Percentiles rank a stretch among this genome's conserved stretches.
These are phyloP conservation scores for Ligustrum vulgare DNA, from an alignment of 257 asterid genomes.

Conservation along the genomic window DNA sequence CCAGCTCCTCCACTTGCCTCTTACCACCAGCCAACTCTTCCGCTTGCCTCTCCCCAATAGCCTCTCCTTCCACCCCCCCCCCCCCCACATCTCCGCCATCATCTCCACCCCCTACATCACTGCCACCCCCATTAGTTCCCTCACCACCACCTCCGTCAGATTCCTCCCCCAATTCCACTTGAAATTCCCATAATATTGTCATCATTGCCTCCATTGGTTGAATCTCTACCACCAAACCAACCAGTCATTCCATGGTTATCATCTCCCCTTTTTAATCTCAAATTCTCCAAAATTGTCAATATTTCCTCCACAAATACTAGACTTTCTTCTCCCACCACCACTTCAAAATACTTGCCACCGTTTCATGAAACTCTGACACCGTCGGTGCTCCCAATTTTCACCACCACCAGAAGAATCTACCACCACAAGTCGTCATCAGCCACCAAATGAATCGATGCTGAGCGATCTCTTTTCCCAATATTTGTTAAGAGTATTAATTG, in stretches of 20 bases:
- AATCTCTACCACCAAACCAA: constrained; percentile 28
- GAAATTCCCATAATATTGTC: constrained; percentile 35
- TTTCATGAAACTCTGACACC: not conserved
- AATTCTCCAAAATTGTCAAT: constrained; percentile 25
- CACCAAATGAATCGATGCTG: not conserved
- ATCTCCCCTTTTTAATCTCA: constrained; percentile 32
- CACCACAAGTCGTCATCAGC: too few species aligned
- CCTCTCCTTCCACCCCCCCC: constrained; percentile 23
- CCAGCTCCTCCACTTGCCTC: constrained; percentile 17
- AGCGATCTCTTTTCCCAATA: constrained; percentile 12
- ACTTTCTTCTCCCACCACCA: constrained; percentile 39
- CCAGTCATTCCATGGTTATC: constrained; percentile 43
- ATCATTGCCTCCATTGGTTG: constrained; percentile 35
- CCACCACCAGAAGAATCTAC: constrained; percentile 4
- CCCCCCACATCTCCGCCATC: constrained; percentile 21
- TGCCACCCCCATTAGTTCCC: constrained; percentile 12
- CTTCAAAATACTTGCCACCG: constrained; percentile 26
- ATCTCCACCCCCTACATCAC: constrained; percentile 28
- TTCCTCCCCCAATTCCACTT: constrained; percentile 33
- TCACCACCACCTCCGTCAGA: constrained; percentile 36
- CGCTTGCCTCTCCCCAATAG: constrained; percentile 15
- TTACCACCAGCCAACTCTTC: not conserved
- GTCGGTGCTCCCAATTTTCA: not conserved
- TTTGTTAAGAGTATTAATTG: too few species aligned
- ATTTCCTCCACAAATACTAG: constrained; percentile 37